A percentile compares a stretch with the other conserved stretches of the same genome.
Conservation (phyloP, 2,329 filamentous ascomycete species). For the Bipolaris victoriae region DNA sequence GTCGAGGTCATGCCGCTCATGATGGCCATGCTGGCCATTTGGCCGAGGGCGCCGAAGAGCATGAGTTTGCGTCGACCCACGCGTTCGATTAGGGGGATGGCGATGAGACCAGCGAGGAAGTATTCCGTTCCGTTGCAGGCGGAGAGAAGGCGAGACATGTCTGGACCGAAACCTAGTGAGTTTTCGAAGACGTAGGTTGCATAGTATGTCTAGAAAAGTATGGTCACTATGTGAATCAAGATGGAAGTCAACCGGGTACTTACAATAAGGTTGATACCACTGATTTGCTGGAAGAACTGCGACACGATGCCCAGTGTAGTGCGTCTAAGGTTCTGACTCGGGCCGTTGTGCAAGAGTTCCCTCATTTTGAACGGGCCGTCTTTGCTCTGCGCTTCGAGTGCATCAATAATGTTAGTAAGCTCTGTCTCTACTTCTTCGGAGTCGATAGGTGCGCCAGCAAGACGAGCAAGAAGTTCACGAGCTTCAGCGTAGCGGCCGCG, state of each 20-base stretch:
- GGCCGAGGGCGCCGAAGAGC: constrained; percentile 40
- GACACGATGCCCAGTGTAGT: constrained; percentile 53
- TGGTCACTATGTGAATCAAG: background rate
- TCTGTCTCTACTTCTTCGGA: constrained; percentile 41
- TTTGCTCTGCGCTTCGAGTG: constrained; percentile 50
- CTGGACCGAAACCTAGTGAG: constrained; percentile 52
- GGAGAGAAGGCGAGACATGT: constrained; percentile 44
- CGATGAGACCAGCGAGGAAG: constrained; percentile 48
- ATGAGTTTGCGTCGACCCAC: constrained; percentile 39
- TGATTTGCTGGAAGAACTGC: constrained; percentile 56
- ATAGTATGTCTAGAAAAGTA: constrained; percentile 11
- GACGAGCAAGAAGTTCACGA: constrained; percentile 22
- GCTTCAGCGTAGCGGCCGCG: constrained; percentile 52
- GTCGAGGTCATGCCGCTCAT: constrained; percentile 43
- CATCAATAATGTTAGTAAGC: constrained; percentile 47
- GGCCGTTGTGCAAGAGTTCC: constrained; percentile 52
- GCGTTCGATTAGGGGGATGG: constrained; percentile 50
- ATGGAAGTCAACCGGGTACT: background rate
- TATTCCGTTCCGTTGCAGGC: constrained; percentile 54
- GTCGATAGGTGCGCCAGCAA: constrained; percentile 6
- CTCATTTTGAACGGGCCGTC: constrained; percentile 38
- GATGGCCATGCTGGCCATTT: constrained; percentile 53
- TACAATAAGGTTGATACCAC: constrained; percentile 34
- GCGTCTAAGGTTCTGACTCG: constrained; percentile 51
- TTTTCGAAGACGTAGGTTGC: constrained; percentile 54